A percentile compares a stretch with the other conserved stretches of the same genome.
Conservation (phyloP, 2,329 filamentous ascomycete species). For the Colletotrichum echinochloae region DNA sequence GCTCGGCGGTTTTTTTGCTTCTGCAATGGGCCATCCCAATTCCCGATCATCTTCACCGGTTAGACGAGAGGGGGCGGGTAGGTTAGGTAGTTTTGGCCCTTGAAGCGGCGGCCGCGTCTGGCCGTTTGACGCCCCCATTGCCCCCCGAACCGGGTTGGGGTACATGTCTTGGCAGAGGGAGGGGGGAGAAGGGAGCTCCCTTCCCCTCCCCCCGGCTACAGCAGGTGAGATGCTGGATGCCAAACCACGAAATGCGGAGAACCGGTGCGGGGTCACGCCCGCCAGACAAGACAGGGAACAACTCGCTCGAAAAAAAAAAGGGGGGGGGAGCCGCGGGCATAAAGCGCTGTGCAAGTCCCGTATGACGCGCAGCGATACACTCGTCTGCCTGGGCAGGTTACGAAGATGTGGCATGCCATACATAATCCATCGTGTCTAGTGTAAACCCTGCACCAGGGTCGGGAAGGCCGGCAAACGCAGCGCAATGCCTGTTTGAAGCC, state of each 20-base stretch:
- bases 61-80: not conserved
- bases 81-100: not conserved
- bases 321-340: not conserved
- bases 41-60: not conserved
- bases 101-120: conserved; percentile 3
- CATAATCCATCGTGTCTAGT: not conserved
- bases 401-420: not conserved
- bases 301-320: conserved; percentile 9
- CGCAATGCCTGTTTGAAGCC: not conserved
- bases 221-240: conserved; percentile 20
- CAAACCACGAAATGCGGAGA: conserved; percentile 41
- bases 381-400: not conserved
- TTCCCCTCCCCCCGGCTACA: not conserved
- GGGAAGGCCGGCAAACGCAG: not conserved
- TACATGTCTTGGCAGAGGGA: conserved; percentile 32
- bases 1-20: not conserved
- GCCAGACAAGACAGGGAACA: conserved; percentile 27
- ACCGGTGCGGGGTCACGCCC: conserved; percentile 32
- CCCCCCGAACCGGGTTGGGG: conserved; percentile 7
- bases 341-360: not conserved
- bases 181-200: conserved; percentile 10
- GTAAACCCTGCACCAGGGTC: not conserved
- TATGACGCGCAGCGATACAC: not conserved
- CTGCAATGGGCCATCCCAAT: not conserved
- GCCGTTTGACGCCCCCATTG: conserved; percentile 3